Evolutionary conservation across 495 filamentous ascomycete genomes (phyloP), one percentile per base, ranked within the genome.

Genomic region (Neurospora terricola): DNA sequence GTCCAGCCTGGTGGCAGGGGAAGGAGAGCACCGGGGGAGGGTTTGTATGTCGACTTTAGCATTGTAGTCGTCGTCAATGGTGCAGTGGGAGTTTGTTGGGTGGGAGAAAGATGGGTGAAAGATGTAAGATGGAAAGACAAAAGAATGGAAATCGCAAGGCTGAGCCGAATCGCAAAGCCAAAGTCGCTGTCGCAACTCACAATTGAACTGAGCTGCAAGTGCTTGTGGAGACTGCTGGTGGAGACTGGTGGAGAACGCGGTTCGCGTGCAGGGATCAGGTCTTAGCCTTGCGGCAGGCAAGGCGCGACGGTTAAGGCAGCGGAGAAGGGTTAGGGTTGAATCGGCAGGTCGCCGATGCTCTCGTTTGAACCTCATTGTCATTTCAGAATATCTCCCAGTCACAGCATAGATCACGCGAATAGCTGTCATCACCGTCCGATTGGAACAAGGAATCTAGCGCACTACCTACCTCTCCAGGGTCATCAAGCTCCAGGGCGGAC

Each of bases 1-100:
- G 93, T 93, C 94, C 94, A 98, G 30, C 93, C 95, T 30, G 89
- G 86, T 9, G 90, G 90, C 4, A 97, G 83, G 21, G 92, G 90
- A 69, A 86, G 84, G 39, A 83, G 74, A n/a, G 75, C 42, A 42
- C 77, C 78, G 38, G 78, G 70, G 18, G 82, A 82, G 12, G 86
- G 85, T 71, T 86, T 87, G 79, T 91, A 86, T 8, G 90, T 91
- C 1, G 89, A 91, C 70, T 90, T 90, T 69, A 91, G 77, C 90
- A 90, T 90, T 5, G 39, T 14, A 5, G 39, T 3, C 39, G 12
- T 16, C 0, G 4, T 6, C 5, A 40, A 16, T 2, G 0, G 14
- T 40, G 39, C 39, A 0, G 27, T 16, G 21, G 12, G n/a, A 10
- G 36, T 14, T 59, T 34, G 9, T 21, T 23, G 23, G 14, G 27